Percentiles rank a stretch among this genome's conserved stretches.
phyloP scores from a whole-genome alignment of 148 eudicot species.

The Simmondsia chinensis region DNA sequence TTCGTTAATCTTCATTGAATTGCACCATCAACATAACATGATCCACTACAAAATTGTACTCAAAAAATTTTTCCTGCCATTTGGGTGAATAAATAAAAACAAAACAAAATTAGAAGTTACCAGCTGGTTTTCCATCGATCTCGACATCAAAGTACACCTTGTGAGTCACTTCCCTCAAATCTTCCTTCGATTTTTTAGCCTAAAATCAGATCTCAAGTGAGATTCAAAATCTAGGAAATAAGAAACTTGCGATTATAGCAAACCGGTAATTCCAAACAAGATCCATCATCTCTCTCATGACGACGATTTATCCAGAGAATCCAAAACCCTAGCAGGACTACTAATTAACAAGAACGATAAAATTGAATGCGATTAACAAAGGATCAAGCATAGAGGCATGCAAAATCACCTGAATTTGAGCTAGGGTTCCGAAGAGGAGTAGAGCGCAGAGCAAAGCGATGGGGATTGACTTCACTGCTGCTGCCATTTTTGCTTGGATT shows the following conservation, averaged over 20 bases:
- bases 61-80: no score
- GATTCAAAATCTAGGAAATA: no score
- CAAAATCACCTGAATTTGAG: slow-evolving; percentile 40
- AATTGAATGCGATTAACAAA: no score
- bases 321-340: neutral
- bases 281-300: no score
- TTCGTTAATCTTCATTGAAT: no score
- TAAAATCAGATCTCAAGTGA: slow-evolving; percentile 18
- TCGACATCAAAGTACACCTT: slow-evolving; percentile 90
- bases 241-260: no score
- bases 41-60: no score
- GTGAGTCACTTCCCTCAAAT: slow-evolving; percentile 77
- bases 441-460: slow-evolving; percentile 23
- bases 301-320: no score
- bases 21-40: no score
- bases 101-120: slow-evolving; percentile 24
- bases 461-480: slow-evolving; percentile 21
- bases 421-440: slow-evolving; percentile 38
- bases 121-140: slow-evolving; percentile 85
- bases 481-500: slow-evolving; percentile 31
- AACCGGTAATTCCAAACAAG: no score
- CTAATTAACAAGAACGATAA: neutral
- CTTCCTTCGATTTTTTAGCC: slow-evolving; percentile 73
- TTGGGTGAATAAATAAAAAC: no score
- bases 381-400: neutral